These are phyloP conservation scores for Sphagnum tenellum DNA, from an alignment of 225 moss, liverwort and hornwort species.

Conservation along the genomic window DNA sequence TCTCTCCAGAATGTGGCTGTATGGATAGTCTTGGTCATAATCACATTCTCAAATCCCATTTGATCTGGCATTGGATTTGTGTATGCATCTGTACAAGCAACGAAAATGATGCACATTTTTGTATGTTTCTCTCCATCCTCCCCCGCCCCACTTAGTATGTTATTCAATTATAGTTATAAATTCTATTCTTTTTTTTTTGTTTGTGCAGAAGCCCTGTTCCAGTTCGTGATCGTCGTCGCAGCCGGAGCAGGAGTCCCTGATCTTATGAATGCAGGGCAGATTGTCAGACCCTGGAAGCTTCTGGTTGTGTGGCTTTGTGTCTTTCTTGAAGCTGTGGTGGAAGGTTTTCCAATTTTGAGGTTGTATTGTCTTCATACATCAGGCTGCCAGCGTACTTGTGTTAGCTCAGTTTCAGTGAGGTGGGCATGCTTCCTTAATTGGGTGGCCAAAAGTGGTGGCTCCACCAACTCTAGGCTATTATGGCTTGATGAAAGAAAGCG, in stretches of 20 bases:
- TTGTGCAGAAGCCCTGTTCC: conserved; percentile 65
- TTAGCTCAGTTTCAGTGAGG: conserved; percentile 90
- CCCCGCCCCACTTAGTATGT: too few relatives aligned
- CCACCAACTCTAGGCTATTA: conserved; percentile 48
- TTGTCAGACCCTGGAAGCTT: too few relatives aligned
- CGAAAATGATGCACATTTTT: neutral
- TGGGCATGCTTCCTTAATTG: conserved; percentile 79
- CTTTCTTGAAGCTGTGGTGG: conserved; percentile 14
- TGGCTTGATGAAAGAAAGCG: conserved; percentile 51
- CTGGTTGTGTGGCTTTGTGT: too few relatives aligned
- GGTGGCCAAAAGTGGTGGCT: conserved; percentile 81
- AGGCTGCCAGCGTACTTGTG: conserved; percentile 44
- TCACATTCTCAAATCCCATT: too few relatives aligned
- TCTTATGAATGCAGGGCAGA: neutral
- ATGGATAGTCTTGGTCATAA: neutral
- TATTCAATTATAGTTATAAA: too few relatives aligned
- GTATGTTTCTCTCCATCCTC: too few relatives aligned
- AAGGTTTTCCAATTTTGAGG: conserved; percentile 23
- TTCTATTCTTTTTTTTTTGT: neutral
- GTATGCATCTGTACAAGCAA: too few relatives aligned
- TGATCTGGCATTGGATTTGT: too few relatives aligned
- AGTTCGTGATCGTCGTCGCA: conserved; percentile 86
- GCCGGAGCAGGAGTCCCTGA: conserved; percentile 95
- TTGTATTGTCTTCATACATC: conserved; percentile 54
- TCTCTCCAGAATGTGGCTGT: neutral